Base-by-base conservation (phyloP, 1,284 basidiomycete species). In the Anthracocystis walkeri region DNA sequence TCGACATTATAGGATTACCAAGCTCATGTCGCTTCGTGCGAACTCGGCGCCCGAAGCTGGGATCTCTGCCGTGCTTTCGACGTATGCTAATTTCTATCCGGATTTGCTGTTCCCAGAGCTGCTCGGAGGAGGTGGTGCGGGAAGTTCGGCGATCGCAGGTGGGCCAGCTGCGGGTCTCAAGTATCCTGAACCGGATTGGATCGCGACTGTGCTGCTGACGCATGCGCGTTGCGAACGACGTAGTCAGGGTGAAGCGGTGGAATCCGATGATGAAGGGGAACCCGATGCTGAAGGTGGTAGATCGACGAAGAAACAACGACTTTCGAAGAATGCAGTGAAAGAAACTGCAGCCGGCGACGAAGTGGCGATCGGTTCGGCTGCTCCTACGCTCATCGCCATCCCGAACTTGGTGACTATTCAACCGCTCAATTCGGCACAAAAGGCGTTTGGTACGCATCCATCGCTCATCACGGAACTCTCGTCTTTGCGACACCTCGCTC, bases 71-170 rank as follows among this genome's bases (percentile, higher is more conserved):
- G 49, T 80, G 29, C 56, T 80, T 7, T 76, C 76, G 12, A 75
- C 65, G 2, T 78, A 70, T 42, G 71, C 77, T 29, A 78, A 75
- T 41, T 80, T 78, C 44, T 78, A 78, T 21, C 78, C 78, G 2
- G 73, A 78, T 41, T 35, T 80, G 48, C 75, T 78, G 11, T 78
- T 78, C 38, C 76, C 76, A 0, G 76, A 78, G 51, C 64, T 78
- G 46, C 44, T 78, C 4, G 69, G 68, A 12, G 62, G 62, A 11
- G 66, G 65, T 31, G 57, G 57, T 23, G 52, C 48, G 2, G 66
- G 57, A 4, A 71, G 60, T 51, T 62, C 69, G 18, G 63, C 64
- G 18, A 54, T 70, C 0, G 72, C 64, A 1, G 58, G 67, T 7
- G 71, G 63, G 7, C 40, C 67, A 0, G 62, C 61, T 10, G 55